Conservation (phyloP, 139 green algal species). For the Chlamydomonas sp. region DNA sequence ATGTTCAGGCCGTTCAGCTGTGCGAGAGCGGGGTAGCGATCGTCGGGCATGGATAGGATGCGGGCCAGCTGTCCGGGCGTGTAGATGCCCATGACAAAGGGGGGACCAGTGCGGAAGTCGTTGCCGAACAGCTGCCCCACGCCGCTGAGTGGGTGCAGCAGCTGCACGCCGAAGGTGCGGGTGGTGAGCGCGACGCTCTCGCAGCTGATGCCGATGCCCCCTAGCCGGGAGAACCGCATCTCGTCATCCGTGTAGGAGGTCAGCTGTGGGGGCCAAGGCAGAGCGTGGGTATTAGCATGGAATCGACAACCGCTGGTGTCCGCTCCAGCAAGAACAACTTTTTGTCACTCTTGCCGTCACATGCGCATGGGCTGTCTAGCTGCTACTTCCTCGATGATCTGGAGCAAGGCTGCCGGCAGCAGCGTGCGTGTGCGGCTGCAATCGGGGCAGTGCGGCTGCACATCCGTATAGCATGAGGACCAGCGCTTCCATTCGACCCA, state of each 20-base stretch:
- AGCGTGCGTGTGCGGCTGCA: no score
- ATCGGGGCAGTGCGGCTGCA: no score
- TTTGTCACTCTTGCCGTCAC: no score
- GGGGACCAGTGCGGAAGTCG: not conserved
- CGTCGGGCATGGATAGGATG: not conserved
- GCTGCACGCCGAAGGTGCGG: not conserved
- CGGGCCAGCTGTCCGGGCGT: not conserved
- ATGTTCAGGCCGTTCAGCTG: conserved; percentile 11
- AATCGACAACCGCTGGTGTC: no score
- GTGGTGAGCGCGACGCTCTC: not conserved
- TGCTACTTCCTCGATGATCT: no score
- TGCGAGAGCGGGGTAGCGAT: not conserved
- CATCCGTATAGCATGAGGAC: no score
- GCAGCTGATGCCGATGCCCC: conserved; percentile 23
- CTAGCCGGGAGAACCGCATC: not conserved
- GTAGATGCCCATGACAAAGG: conserved; percentile 15
- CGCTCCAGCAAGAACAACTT: no score
- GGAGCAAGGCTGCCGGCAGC: no score
- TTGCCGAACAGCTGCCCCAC: conserved; percentile 17
- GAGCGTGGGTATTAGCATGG: no score
- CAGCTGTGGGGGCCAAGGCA: not conserved
- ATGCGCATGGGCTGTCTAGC: no score
- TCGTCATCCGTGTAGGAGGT: not conserved
- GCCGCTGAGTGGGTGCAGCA: not conserved
- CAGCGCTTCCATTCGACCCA: not conserved